Base-by-base conservation (phyloP, 1,139 yeast genomes). In the Suhomyces terraborum region DNA sequence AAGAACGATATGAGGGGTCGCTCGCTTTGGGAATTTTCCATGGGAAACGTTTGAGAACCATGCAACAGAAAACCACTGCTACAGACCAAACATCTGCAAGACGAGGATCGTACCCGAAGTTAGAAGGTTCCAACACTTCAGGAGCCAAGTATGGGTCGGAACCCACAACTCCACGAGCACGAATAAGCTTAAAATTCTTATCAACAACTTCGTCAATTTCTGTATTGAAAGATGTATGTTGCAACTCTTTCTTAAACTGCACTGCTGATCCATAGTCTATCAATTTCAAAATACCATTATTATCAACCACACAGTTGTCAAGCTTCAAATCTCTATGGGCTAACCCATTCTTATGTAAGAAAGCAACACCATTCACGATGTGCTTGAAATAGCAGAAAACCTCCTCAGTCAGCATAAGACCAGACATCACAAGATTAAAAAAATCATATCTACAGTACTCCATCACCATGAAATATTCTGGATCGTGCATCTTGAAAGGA, bases 61-160 rank as follows among this genome's bases (percentile, higher is more conserved):
- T 83, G 60, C 93, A 84, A 54, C 87, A 82, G 55, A 72, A 85
- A 41, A 85, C 84, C 12, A 85, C 82, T 1, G 89, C 94, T 36
- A 83, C 66, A 2, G 89, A 82, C 94, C 94, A 85, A 14, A 84
- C 77, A 58, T 85, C 94, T 2, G 79, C 86, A 12, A 79, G 77
- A 39, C 88, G 67, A 18, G 93, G 86, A 57, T 84, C 91, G 56
- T 84, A 85, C 3, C 77, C 67, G 49, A 60, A 42, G 57, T 63
- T 57, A 47, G 63, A 46, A 3, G 66, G 66, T 45, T 72, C 59
- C 66, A 84, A 68, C 19, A 85, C 84, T 60, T 85, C 94, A 0
- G 93, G 94, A 0, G 93, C 85, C 50, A 85, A 63, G 56, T 85
- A 85, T 4, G 94, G 94, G 61, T 85, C 94, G 8, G 88, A 80